These are phyloP conservation scores for Colletotrichum karsti DNA, from an alignment of 2,329 filamentous ascomycete genomes.

Conservation along the genomic window DNA sequence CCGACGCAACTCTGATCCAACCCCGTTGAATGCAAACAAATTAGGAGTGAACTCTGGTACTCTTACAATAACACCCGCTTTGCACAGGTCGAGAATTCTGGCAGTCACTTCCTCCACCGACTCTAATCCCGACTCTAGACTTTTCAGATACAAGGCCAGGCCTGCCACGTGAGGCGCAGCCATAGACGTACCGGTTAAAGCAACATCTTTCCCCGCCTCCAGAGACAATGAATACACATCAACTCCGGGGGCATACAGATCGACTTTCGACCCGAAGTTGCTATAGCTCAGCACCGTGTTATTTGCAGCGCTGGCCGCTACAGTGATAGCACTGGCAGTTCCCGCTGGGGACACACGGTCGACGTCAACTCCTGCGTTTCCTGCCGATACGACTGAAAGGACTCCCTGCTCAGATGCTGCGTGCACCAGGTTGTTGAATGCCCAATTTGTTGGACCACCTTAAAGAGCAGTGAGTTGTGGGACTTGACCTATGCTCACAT, in stretches of 20 bases:
- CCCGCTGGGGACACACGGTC: slow-evolving; percentile 55
- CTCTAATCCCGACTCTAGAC: slow-evolving; percentile 42
- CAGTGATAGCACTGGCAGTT: slow-evolving; percentile 56
- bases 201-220: slow-evolving; percentile 44
- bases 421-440: slow-evolving; percentile 60
- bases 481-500: not conserved
- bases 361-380: slow-evolving; percentile 50
- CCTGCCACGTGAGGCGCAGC: slow-evolving; percentile 68
- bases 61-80: slow-evolving; percentile 44
- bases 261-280: slow-evolving; percentile 57
- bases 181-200: slow-evolving; percentile 64
- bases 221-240: slow-evolving; percentile 44
- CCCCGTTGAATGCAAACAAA: slow-evolving; percentile 57
- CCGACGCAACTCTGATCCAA: not conserved
- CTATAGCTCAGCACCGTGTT: slow-evolving; percentile 52
- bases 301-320: slow-evolving; percentile 53
- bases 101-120: slow-evolving; percentile 50
- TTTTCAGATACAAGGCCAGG: slow-evolving; percentile 61
- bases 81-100: slow-evolving; percentile 49
- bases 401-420: slow-evolving; percentile 56
- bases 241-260: slow-evolving; percentile 60
- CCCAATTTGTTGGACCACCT: slow-evolving; percentile 33
- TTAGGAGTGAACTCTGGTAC: slow-evolving; percentile 48
- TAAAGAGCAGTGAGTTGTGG: not conserved
- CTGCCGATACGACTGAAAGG: slow-evolving; percentile 62